Evolutionary conservation across 768 basidiomycete species (phyloP).

Genomic region (Hirschioporus abietinus): DNA sequence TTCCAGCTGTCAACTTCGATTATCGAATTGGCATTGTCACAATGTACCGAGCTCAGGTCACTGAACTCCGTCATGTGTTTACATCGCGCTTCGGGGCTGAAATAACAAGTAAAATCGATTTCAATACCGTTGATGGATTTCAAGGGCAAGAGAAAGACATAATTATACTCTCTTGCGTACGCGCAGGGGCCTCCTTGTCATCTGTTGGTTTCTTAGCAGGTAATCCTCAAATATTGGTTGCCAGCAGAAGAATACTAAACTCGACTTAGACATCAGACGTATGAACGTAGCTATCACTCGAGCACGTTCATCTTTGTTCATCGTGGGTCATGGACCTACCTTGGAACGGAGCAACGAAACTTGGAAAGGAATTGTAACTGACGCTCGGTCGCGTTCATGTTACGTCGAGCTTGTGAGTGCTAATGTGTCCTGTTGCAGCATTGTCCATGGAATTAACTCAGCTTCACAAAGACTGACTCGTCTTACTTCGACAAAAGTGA

Average conservation of each 20-base stretch:
- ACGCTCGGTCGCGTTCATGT: conserved; percentile 63
- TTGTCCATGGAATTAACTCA: not conserved
- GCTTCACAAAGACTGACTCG: not conserved
- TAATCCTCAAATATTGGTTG: conserved; percentile 22
- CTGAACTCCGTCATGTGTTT: conserved; percentile 68
- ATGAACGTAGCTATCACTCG: conserved; percentile 99
- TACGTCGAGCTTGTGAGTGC: conserved; percentile 53
- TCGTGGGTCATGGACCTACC: conserved; percentile 87
- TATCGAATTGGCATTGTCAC: conserved; percentile 71
- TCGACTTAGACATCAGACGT: conserved; percentile 59
- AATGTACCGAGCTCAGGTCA: conserved; percentile 91
- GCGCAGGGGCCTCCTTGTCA: conserved; percentile 80
- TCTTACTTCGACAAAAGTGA: not conserved
- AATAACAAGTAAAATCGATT: conserved; percentile 71
- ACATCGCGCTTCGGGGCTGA: conserved; percentile 62
- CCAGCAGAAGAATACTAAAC: not conserved
- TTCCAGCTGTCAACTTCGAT: conserved; percentile 44
- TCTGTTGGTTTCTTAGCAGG: conserved; percentile 88
- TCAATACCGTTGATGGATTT: conserved; percentile 98
- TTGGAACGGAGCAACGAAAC: conserved; percentile 77
- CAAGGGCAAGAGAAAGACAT: conserved; percentile 99
- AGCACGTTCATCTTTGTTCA: conserved; percentile 89
- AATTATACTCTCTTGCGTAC: conserved; percentile 95
- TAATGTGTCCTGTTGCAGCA: not conserved
- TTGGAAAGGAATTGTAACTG: conserved; percentile 74